Base-by-base conservation (phyloP, 2,329 filamentous ascomycete genomes). In the Fusarium praegraminearum region DNA sequence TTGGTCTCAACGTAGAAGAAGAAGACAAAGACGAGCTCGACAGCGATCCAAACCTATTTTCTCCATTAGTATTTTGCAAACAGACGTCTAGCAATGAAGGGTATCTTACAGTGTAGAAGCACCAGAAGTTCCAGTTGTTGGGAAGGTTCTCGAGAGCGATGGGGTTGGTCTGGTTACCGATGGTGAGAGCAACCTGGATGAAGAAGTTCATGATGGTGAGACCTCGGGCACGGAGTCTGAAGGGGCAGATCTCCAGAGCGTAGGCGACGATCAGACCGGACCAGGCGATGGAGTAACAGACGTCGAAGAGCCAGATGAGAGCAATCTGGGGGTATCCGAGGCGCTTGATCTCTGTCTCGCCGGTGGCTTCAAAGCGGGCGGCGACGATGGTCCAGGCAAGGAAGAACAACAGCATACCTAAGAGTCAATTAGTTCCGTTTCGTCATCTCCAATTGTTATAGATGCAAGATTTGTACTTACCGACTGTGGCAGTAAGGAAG, bases 1-100 rank as follows among this genome's bases (percentile, higher is more conserved):
- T 87, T 89, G 12, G 90, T 93, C 80, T 93, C 90, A 55, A 90
- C 85, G 76, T 89, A 90, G 77, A 90, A 85, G 81, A 89, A 88
- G 78, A 85, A 90, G 35, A 91, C 87, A 66, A 90, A 89, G 49
- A 86, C 67, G 41, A 90, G 80, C 78, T 90, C 87, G 72, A 64
- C 61, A 4, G 61, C 50, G n/a, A 64, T 64, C 61, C 61, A 64
- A 15, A 64, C 61, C 61, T 63, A 11, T 30, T 40, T n/a, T n/a
- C n/a, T n/a, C n/a, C n/a, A n/a, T n/a, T n/a, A n/a, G n/a, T n/a
- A n/a, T n/a, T n/a, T n/a, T n/a, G n/a, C n/a, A n/a, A n/a, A n/a
- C n/a, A n/a, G n/a, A n/a, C n/a, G n/a, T n/a, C n/a, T n/a, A n/a
- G 0, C 2, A 6, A 8, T 1, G 20, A 26, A 12, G 15, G 0